Evolutionary conservation across 306 rosid species (phyloP).

Genomic region (Bauhinia variegata): DNA sequence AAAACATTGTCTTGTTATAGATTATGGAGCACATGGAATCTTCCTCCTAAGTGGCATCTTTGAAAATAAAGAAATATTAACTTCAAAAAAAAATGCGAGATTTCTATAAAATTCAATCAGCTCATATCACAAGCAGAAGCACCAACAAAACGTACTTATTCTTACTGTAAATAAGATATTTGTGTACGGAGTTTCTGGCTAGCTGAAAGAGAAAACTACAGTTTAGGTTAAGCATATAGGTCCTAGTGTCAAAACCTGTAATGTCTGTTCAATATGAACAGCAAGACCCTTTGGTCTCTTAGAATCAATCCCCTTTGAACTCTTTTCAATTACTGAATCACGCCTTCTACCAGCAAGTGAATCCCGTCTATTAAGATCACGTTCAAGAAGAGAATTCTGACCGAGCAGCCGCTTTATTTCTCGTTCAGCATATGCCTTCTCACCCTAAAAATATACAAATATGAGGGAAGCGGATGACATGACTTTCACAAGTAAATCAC

Average conservation of each 20-base stretch:
- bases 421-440: slow-evolving; percentile 73
- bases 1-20: slow-evolving; percentile 2
- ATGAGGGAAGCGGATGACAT: slow-evolving; percentile 28
- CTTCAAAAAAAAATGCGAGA: slow-evolving; percentile 1
- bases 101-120: slow-evolving; percentile 13
- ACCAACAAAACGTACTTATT: background rate
- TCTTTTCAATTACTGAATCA: slow-evolving; percentile 67
- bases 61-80: slow-evolving; percentile 2
- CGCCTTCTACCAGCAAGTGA: slow-evolving; percentile 77
- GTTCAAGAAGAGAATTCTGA: slow-evolving; percentile 85
- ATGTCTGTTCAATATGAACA: slow-evolving; percentile 56
- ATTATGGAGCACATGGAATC: slow-evolving; percentile 11
- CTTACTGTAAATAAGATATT: background rate
- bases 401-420: slow-evolving; percentile 75
- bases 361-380: slow-evolving; percentile 73
- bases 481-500: slow-evolving; percentile 21
- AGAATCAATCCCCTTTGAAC: slow-evolving; percentile 61
- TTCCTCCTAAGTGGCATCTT: too few species aligned
- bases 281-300: slow-evolving; percentile 58
- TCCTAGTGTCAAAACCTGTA: slow-evolving; percentile 55
- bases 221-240: slow-evolving; percentile 26
- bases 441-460: slow-evolving; percentile 58
- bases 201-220: slow-evolving; percentile 34
- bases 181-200: slow-evolving; percentile 2
- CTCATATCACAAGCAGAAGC: slow-evolving; percentile 14